A percentile compares a stretch with the other conserved stretches of the same genome.
Conservation (phyloP, 2,329 filamentous ascomycete genomes). For the Allantophomopsis lycopodina region DNA sequence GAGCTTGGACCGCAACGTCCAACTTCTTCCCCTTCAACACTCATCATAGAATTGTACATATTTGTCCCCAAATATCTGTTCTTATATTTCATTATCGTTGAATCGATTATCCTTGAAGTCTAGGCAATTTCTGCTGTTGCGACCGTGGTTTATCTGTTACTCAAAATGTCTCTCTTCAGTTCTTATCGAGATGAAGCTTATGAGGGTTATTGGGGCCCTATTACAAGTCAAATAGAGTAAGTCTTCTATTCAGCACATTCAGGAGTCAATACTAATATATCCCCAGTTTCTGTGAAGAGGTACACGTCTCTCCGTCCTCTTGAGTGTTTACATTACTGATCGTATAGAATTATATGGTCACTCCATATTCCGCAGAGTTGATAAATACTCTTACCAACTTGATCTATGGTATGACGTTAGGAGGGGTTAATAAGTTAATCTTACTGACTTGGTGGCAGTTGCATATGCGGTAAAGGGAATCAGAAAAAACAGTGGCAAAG, state of each 20-base stretch:
- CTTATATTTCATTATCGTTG: no score
- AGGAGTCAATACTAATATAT: background rate
- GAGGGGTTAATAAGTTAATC: background rate
- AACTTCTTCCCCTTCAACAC: no score
- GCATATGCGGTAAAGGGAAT: constrained; percentile 16
- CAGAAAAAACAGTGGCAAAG: constrained; percentile 11
- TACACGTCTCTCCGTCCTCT: background rate
- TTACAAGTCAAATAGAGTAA: background rate
- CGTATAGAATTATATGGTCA: constrained; percentile 32
- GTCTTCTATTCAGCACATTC: background rate
- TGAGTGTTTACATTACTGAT: no score
- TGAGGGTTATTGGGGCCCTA: background rate
- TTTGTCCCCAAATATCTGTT: no score
- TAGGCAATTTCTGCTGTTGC: no score
- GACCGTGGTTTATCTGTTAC: no score
- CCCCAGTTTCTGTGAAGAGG: constrained; percentile 1
- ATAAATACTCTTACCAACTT: constrained; percentile 34
- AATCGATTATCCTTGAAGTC: no score
- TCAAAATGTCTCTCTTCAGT: background rate
- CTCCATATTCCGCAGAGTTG: constrained; percentile 32
- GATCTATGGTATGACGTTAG: constrained; percentile 23
- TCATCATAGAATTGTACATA: no score
- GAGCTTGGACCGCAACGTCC: background rate
- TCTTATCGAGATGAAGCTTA: background rate
- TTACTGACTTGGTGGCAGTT: no score